These are phyloP conservation scores for Cystobasidium onofrii DNA, from an alignment of 768 basidiomycete genomes.

Conservation along the genomic window DNA sequence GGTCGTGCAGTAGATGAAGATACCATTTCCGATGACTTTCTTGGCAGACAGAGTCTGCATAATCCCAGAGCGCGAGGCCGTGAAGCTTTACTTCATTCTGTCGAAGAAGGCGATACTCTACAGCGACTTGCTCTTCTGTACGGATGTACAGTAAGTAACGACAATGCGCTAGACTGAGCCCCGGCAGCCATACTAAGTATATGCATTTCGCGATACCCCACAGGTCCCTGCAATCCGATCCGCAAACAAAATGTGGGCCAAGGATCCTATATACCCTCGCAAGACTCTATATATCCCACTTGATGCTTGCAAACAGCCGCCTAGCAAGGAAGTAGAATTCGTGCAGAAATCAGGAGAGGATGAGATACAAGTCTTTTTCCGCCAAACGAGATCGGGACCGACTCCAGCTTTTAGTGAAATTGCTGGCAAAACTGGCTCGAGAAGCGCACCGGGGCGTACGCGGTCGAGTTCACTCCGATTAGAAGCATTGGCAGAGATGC, in stretches of 20 bases:
- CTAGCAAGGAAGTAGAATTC: constrained; percentile 30
- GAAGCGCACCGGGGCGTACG: background rate
- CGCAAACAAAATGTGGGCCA: constrained; percentile 87
- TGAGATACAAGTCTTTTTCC: background rate
- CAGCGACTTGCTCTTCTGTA: constrained; percentile 19
- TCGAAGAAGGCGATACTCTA: constrained; percentile 22
- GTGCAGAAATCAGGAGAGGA: constrained; percentile 12
- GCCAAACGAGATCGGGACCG: background rate
- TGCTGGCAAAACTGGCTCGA: background rate
- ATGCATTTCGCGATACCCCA: background rate
- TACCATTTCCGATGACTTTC: background rate
- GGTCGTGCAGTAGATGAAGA: constrained; percentile 5
- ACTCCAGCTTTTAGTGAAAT: background rate
- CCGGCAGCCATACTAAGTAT: background rate
- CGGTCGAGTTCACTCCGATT: background rate
- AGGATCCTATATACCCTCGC: constrained; percentile 83
- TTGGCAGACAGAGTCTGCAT: background rate
- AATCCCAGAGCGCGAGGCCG: background rate
- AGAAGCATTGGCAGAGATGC: background rate
- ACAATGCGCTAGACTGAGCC: background rate
- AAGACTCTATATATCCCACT: constrained; percentile 69
- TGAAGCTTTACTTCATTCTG: constrained; percentile 23
- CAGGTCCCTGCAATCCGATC: constrained; percentile 64
- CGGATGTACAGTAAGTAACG: constrained; percentile 19
- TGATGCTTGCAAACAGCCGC: constrained; percentile 41